Evolutionary conservation across 768 basidiomycete genomes (phyloP), one percentile per base, ranked within the genome.

Genomic region (Pulveroboletus ravenelii): DNA sequence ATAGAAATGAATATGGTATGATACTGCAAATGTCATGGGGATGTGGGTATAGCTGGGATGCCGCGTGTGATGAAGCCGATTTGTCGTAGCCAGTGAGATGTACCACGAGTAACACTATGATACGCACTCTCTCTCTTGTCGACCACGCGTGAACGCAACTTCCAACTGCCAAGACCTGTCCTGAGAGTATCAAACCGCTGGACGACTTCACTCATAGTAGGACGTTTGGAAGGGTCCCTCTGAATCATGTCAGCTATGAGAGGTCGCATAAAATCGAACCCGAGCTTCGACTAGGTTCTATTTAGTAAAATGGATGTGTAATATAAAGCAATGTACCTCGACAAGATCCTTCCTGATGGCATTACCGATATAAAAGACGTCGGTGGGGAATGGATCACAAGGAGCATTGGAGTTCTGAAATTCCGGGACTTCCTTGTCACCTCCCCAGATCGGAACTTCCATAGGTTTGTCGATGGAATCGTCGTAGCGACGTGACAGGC

Each of bases 311-410:
- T 6, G 12, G 5, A 18, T 2, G 37, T 38, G 10, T 38, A 38
- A 4, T 12, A 10, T n/a, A 6, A 18, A 9, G 10, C n/a, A 12
- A 32, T 20, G 13, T 37, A 74, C 72, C 47, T 67, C 54, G 0
- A 68, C 15, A 45, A 74, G 69, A 20, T 70, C 53, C 36, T 51
- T 47, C 15, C 59, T 54, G 45, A 75, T 61, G 14, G 68, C 17
- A 53, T 75, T 77, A 0, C 74, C 74, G 2, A 76, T 51, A 41
- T 70, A 70, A 51, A 74, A 78, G 3, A 79, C 62, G 27, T 78
- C 77, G 0, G 70, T 70, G 1, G 69, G 63, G 47, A 77, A 78
- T 1, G 74, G 73, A 52, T 77, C 57, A 17, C 62, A 63, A 1
- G 59, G 65, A 1, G 47, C 25, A 1, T 48, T n/a, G 6, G 45